Conservation (phyloP, 202 grass and related monocot genomes). For the Hordeum pubiflorum region DNA sequence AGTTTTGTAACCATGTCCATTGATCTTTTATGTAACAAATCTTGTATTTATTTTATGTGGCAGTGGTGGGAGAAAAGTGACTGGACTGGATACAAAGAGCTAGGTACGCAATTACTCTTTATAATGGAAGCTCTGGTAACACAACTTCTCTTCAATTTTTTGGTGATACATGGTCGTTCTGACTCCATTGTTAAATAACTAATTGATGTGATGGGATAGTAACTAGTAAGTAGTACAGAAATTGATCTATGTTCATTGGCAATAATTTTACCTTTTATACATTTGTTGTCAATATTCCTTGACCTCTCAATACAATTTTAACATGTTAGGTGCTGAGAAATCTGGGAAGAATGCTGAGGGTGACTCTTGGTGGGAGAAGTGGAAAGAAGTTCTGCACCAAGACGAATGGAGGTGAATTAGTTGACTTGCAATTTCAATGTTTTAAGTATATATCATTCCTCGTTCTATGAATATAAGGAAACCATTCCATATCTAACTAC, state of each 20-base stretch:
- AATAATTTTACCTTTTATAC: not conserved
- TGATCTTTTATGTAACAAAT: constrained; percentile 11
- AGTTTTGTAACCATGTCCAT: not conserved
- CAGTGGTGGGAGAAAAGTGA: constrained; percentile 99
- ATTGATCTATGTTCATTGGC: not conserved
- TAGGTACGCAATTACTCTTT: constrained; percentile 55
- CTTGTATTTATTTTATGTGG: constrained; percentile 34
- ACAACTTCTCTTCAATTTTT: not conserved
- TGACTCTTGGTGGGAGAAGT: constrained; percentile 95
- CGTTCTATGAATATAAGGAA: not conserved
- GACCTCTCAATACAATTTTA: not conserved
- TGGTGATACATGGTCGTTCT: not conserved
- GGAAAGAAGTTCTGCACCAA: constrained; percentile 98
- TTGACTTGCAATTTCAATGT: not conserved
- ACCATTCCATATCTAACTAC: not conserved
- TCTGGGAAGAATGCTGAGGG: constrained; percentile 79
- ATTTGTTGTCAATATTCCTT: not conserved
- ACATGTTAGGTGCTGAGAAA: constrained; percentile 67
- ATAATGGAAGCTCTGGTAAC: not conserved
- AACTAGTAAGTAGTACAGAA: not conserved
- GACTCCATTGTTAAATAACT: not conserved
- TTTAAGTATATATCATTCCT: not conserved
- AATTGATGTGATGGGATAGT: not conserved
- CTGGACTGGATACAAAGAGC: constrained; percentile 97
- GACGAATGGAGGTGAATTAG: constrained; percentile 88